Conservation (phyloP, 2,329 filamentous ascomycete genomes). For the Claviceps capensis region DNA sequence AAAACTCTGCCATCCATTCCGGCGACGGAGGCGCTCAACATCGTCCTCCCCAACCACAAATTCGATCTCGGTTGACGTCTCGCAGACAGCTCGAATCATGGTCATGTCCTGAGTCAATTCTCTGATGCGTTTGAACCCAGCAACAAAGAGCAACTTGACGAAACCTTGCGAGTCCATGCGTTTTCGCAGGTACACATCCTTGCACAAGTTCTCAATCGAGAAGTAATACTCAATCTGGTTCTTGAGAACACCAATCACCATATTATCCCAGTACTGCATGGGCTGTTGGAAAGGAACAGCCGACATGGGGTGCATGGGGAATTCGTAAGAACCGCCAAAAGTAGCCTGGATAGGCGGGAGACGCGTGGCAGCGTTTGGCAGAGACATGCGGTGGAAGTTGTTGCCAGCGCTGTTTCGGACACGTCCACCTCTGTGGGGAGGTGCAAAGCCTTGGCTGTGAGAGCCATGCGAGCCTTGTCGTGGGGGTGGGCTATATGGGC, state of each 20-base stretch:
- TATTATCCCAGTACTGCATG: slow-evolving; percentile 40
- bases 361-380: slow-evolving; percentile 22
- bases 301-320: slow-evolving; percentile 25
- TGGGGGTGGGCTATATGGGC: slow-evolving; percentile 30
- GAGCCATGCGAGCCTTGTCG: slow-evolving; percentile 25
- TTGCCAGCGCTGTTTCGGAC: slow-evolving; percentile 18
- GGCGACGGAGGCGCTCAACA: slow-evolving; percentile 61
- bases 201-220: slow-evolving; percentile 87
- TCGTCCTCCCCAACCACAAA: slow-evolving; percentile 63
- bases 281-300: slow-evolving; percentile 21
- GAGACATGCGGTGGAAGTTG: slow-evolving; percentile 26
- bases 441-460: slow-evolving; percentile 21
- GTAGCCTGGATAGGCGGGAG: slow-evolving; percentile 24
- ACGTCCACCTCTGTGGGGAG: slow-evolving; percentile 22
- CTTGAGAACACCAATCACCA: slow-evolving; percentile 28
- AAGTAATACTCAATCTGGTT: slow-evolving; percentile 81
- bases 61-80: slow-evolving; percentile 60
- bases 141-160: slow-evolving; percentile 65
- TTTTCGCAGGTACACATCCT: slow-evolving; percentile 75
- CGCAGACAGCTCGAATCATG: slow-evolving; percentile 60
- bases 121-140: slow-evolving; percentile 64
- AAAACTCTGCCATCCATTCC: slow-evolving; percentile 68
- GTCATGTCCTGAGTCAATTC: slow-evolving; percentile 45
- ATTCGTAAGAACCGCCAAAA: slow-evolving; percentile 24
- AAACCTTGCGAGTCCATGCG: slow-evolving; percentile 96